phyloP scores from a whole-genome alignment of 2,329 filamentous ascomycete genomes.

The Phoma sp. region DNA sequence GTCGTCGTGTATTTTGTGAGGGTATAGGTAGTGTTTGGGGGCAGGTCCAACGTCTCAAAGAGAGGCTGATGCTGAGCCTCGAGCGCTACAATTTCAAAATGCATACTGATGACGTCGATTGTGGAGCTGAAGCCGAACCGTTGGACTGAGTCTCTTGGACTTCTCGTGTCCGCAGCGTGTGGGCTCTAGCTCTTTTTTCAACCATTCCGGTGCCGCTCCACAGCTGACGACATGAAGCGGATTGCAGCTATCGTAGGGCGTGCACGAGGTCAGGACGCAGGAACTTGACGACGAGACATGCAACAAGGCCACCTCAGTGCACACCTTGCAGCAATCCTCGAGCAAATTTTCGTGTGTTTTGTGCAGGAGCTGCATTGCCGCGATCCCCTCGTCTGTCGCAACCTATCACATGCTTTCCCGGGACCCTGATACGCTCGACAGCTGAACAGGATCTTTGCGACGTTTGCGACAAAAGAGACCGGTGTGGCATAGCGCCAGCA shows the following conservation, averaged over 20 bases:
- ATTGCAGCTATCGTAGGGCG: neutral
- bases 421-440: conserved; percentile 11
- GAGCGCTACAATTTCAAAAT: conserved; percentile 56
- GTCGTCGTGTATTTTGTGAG: conserved; percentile 49
- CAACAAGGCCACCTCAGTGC: conserved; percentile 6
- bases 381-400: conserved; percentile 11
- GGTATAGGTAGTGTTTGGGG: conserved; percentile 42
- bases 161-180: neutral
- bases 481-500: conserved; percentile 6
- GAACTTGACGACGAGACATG: neutral
- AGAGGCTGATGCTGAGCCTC: conserved; percentile 52
- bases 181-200: conserved; percentile 1
- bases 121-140: neutral
- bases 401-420: conserved; percentile 13
- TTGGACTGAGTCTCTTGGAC: neutral
- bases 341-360: neutral
- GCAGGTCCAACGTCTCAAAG: conserved; percentile 49
- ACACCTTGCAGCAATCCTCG: conserved; percentile 10
- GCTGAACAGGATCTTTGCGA: conserved; percentile 14
- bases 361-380: neutral
- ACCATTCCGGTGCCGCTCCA: neutral
- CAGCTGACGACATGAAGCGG: neutral
- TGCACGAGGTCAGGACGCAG: neutral
- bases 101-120: conserved; percentile 29
- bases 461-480: conserved; percentile 9